Conservation (phyloP, 176 grass and related monocot species). For the Coix lacrymajobi region DNA sequence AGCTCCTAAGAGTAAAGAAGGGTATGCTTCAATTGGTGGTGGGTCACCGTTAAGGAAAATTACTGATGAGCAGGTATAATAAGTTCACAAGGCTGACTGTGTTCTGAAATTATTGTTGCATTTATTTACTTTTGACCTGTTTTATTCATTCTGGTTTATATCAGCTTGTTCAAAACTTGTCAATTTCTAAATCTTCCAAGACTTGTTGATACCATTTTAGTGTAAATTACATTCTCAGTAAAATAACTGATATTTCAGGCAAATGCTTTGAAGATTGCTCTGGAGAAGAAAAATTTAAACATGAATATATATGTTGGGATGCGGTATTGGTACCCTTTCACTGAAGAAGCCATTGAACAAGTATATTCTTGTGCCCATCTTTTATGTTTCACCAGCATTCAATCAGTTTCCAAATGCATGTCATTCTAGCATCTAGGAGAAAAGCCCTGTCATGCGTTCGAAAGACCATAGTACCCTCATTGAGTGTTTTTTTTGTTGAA, state of each 20-base stretch:
- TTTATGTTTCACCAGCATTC: neutral
- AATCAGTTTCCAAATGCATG: neutral
- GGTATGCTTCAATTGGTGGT: slow-evolving; percentile 92
- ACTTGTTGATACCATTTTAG: neutral
- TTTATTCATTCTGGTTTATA: neutral
- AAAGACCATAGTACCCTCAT: neutral
- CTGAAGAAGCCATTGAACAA: slow-evolving; percentile 87
- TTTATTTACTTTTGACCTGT: neutral
- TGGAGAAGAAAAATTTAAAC: slow-evolving; percentile 66
- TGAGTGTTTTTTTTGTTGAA: neutral
- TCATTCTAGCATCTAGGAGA: neutral
- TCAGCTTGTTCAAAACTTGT: neutral
- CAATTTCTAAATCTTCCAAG: neutral
- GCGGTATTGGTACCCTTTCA: slow-evolving; percentile 98
- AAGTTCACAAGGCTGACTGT: neutral
- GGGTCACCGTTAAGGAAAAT: slow-evolving; percentile 92
- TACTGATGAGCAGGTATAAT: slow-evolving; percentile 90
- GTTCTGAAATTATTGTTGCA: neutral
- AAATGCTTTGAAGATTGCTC: slow-evolving; percentile 65
- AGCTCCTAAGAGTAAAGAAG: slow-evolving; percentile 99
- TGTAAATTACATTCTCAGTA: slow-evolving; percentile 9
- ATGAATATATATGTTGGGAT: slow-evolving; percentile 93
- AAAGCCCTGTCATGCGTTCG: neutral
- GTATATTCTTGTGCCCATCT: slow-evolving; percentile 1
- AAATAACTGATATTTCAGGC: slow-evolving; percentile 45